These are phyloP conservation scores for Myriangium duriaei DNA, from an alignment of 2,329 filamentous ascomycete species.

Conservation along the genomic window DNA sequence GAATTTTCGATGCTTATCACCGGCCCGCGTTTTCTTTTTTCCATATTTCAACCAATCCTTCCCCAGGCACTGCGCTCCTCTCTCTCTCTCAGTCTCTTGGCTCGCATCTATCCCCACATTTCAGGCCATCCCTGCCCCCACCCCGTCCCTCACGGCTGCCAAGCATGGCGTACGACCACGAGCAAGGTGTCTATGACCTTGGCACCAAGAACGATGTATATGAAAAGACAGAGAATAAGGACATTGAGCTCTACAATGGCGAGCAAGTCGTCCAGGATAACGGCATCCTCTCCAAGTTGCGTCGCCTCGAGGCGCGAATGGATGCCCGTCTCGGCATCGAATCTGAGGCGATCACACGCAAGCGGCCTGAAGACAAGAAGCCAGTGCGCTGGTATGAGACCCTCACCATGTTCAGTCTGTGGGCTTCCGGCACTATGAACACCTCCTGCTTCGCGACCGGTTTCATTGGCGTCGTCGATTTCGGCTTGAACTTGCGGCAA, in stretches of 20 bases:
- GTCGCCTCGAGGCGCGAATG: slow-evolving; percentile 28
- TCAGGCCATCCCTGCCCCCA: too few relatives aligned
- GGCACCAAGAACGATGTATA: not conserved
- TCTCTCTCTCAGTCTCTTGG: too few relatives aligned
- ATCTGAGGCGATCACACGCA: slow-evolving; percentile 36
- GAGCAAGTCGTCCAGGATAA: slow-evolving; percentile 13
- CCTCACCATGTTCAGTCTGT: slow-evolving; percentile 23
- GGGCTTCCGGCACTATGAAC: slow-evolving; percentile 25
- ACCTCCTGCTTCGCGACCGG: slow-evolving; percentile 26
- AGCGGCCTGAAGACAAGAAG: slow-evolving; percentile 32
- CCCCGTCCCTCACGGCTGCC: too few relatives aligned
- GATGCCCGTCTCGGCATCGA: slow-evolving; percentile 36
- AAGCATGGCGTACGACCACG: not conserved
- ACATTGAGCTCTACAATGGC: slow-evolving; percentile 2
- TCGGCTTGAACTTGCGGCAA: slow-evolving; percentile 34
- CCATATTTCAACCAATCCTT: too few relatives aligned
- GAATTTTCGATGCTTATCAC: too few relatives aligned
- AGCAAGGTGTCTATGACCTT: not conserved
- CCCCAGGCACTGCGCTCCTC: too few relatives aligned
- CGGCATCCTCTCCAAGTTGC: slow-evolving; percentile 22
- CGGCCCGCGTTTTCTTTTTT: too few relatives aligned
- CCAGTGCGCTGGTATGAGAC: slow-evolving; percentile 27
- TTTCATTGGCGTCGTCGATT: slow-evolving; percentile 33
- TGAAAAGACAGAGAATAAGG: not conserved
- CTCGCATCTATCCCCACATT: too few relatives aligned